Evolutionary conservation across 768 basidiomycete genomes (phyloP), one percentile per base, ranked within the genome.

Genomic region (Infundibulicybe gibba): DNA sequence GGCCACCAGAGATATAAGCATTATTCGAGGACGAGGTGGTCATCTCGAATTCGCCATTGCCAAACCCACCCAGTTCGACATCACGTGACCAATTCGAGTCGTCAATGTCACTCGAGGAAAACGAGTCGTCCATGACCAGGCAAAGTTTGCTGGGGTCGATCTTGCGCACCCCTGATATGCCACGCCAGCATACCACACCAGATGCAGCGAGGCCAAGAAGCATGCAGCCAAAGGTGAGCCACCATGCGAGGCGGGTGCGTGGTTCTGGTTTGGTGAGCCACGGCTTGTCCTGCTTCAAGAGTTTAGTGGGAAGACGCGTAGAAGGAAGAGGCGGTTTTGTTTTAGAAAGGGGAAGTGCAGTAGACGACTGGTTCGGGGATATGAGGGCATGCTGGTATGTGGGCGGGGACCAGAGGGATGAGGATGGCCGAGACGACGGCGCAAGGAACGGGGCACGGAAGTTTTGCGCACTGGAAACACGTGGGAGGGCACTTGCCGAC

Each of bases 1-100:
- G 70, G 5, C 77, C 79, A 62, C 90, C 74, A 37, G 74, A 63
- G 37, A 91, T 65, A 62, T 78, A 89, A 3, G 85, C 75, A 57
- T 88, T 90, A 58, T 77, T 79, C 12, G 70, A 48, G 1, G 73
- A 73, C 9, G 61, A 55, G 1, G 87, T 87, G 2, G 87, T 81
- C 79, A 90, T 90, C 60, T 92, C 79, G 61, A 94, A 94, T 53
- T 90, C 81, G 13, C 75, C 77, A 48, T 84, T 86, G 14, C 87
- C 88, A 58, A 85, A 92, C 2, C 90, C 90, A 42, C 85, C 83
- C 34, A 88, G 65, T 51, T 84, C 77, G 47, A 90, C 73, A 40
- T 91, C 88, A 32, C 70, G 75, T 25, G 68, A 69, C 87, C 90
- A 92, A 2, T 70, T 73, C 35, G 70, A 72, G 21, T 65, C 59